phyloP scores from a whole-genome alignment of 805 yeast species.

The Candida nanaspora region DNA sequence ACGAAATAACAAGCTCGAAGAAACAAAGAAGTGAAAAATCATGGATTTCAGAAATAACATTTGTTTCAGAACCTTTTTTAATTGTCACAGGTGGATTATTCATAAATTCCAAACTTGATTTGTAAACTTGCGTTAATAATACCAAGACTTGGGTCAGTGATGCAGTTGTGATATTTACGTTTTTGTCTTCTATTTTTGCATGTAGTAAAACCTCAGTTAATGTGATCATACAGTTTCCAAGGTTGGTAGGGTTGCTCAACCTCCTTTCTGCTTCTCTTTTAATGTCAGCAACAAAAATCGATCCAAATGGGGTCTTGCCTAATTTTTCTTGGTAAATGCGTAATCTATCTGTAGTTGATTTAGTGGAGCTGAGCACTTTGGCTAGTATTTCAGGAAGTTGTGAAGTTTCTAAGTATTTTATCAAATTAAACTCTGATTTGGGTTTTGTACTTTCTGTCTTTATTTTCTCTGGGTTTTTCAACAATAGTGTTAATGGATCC shows the following conservation, averaged over 20 bases:
- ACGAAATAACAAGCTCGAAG: conserved; percentile 55
- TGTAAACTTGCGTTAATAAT: conserved; percentile 52
- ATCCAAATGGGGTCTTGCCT: background rate
- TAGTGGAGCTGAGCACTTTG: background rate
- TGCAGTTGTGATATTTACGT: conserved; percentile 42
- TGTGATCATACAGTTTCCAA: conserved; percentile 59
- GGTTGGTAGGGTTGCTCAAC: conserved; percentile 48
- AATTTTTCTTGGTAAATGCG: background rate
- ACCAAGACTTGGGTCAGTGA: conserved; percentile 52
- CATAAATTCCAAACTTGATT: conserved; percentile 42
- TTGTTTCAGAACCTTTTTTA: conserved; percentile 14
- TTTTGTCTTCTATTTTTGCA: conserved; percentile 53
- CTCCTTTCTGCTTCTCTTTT: conserved; percentile 53
- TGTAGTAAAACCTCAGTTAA: conserved; percentile 49
- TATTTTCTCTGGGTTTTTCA: conserved; percentile 2
- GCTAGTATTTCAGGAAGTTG: background rate
- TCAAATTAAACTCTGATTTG: background rate
- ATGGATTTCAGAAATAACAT: conserved; percentile 48
- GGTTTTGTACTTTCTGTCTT: background rate
- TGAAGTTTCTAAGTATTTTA: background rate
- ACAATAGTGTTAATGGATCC: conserved; percentile 7
- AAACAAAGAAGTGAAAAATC: conserved; percentile 60
- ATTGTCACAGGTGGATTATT: conserved; percentile 26
- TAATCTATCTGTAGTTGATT: background rate
- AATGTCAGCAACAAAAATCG: conserved; percentile 30